Evolutionary conservation across 306 rosid species (phyloP), one percentile per base, ranked within the genome.

Genomic region (Mimosa bimucronata): DNA sequence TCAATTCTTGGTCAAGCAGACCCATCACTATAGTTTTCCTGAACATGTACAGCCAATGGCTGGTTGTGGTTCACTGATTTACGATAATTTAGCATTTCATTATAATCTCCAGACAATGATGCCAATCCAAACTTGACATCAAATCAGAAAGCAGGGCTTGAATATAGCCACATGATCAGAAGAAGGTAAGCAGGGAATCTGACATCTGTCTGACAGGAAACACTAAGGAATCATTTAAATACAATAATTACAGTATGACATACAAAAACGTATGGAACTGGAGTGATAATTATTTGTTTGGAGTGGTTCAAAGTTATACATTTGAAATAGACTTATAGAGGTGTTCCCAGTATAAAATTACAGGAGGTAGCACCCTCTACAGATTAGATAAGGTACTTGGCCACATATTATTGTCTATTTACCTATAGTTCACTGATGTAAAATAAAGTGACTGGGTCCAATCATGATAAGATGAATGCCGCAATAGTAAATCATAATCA

Each of bases 391-490:
- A 68, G 65, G 37, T 1, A 48, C 68, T 30, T 80, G 50, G n/a
- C 65, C 18, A 37, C 41, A n/a, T 5, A 80, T 21, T 19, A 11
- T 53, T 52, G 34, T 12, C 77, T 8, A 50, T 19, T 34, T 34
- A 34, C 5, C 38, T 34, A 34, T 34, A 13, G n/a, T 34, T 53
- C 31, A 21, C 31, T 2, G 30, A 57, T 6, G 60, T n/a, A 74
- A 53, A 38, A 37, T 21, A 73, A 53, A 66, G 61, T 46, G 10
- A 75, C n/a, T 37, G 29, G 73, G 44, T 34, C 28, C 65, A 65
- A 81, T 71, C 76, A 73, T 73, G 75, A 78, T 77, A 55, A 23
- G 64, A 57, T 72, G 76, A 79, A 58, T 14, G 23, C 46, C 60
- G 76, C 12, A 55, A 21, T 18, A 85, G 26, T 26, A 78, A 42